These are phyloP conservation scores for Verticillium nonalfalfae DNA, from an alignment of 2,329 filamentous ascomycete genomes.

Conservation along the genomic window DNA sequence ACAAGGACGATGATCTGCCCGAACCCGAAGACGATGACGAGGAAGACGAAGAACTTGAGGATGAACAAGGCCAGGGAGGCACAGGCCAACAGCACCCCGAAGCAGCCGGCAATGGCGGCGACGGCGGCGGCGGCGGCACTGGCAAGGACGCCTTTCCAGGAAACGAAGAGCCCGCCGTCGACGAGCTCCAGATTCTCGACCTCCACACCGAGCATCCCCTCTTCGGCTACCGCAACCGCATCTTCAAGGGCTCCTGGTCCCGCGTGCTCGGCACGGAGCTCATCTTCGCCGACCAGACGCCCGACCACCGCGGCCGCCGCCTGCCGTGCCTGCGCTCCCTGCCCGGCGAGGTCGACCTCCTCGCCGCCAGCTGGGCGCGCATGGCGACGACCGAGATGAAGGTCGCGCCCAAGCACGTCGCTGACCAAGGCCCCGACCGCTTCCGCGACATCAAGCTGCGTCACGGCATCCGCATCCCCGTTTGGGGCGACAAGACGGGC, in stretches of 20 bases:
- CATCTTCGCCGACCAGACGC: constrained; percentile 53
- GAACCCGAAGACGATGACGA: constrained; percentile 20
- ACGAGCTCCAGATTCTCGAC: constrained; percentile 72
- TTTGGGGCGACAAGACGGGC: constrained; percentile 38
- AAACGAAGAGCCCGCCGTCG: constrained; percentile 10
- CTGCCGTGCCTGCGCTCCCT: constrained; percentile 44
- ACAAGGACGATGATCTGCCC: constrained; percentile 14
- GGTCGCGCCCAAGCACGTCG: constrained; percentile 37
- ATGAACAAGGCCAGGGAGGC: constrained; percentile 4
- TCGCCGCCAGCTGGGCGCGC: constrained; percentile 64
- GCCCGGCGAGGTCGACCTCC: constrained; percentile 57
- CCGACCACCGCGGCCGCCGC: constrained; percentile 16
- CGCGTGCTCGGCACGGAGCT: constrained; percentile 80
- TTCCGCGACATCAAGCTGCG: constrained; percentile 32
- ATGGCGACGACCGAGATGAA: constrained; percentile 62
- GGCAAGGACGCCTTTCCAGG: constrained; percentile 10
- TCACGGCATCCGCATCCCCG: constrained; percentile 36
- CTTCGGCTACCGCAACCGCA: constrained; percentile 69
- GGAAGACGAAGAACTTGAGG: background rate
- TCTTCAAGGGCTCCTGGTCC: constrained; percentile 77
- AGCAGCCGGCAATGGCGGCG: constrained; percentile 11
- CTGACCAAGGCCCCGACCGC: constrained; percentile 20
- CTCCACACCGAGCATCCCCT: constrained; percentile 72
- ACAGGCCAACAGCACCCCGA: background rate
- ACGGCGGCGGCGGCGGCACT: constrained; percentile 18